A percentile compares a stretch with the other conserved stretches of the same genome.
phyloP scores from a whole-genome alignment of 2,329 filamentous ascomycete species.

The Diaporthe sp. region DNA sequence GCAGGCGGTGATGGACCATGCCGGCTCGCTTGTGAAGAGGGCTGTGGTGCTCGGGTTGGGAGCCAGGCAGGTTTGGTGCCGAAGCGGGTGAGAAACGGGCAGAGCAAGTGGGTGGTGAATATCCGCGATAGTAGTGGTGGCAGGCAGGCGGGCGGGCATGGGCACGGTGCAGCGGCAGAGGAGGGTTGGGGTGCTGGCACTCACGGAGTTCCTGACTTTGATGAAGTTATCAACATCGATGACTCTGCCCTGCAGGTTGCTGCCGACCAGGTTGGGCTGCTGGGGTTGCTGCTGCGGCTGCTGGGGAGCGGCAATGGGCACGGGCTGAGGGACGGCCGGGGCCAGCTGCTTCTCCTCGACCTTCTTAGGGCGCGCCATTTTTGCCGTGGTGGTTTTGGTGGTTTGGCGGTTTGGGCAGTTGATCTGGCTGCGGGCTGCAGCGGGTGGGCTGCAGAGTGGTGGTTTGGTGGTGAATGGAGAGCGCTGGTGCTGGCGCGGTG shows the following conservation, averaged over 20 bases:
- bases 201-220: conserved; percentile 85
- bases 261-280: conserved; percentile 28
- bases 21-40: neutral
- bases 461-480: neutral
- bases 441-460: conserved; percentile 4
- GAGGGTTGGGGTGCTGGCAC: conserved; percentile 52
- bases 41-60: neutral
- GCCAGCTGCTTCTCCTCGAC: conserved; percentile 46
- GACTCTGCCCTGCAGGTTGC: conserved; percentile 51
- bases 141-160: neutral
- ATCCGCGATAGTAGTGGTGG: neutral
- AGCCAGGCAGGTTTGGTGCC: neutral
- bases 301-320: conserved; percentile 32
- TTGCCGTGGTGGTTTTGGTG: conserved; percentile 18
- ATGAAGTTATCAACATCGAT: conserved; percentile 84
- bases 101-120: neutral
- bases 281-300: conserved; percentile 30
- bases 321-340: conserved; percentile 36
- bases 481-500: conserved; percentile 5
- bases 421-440: conserved; percentile 12
- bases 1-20: neutral
- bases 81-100: neutral
- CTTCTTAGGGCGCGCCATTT: conserved; percentile 59
- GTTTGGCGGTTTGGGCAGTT: conserved; percentile 13
- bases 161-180: neutral